Evolutionary conservation across 768 basidiomycete genomes (phyloP).

Genomic region (Thelephora ganbajun): DNA sequence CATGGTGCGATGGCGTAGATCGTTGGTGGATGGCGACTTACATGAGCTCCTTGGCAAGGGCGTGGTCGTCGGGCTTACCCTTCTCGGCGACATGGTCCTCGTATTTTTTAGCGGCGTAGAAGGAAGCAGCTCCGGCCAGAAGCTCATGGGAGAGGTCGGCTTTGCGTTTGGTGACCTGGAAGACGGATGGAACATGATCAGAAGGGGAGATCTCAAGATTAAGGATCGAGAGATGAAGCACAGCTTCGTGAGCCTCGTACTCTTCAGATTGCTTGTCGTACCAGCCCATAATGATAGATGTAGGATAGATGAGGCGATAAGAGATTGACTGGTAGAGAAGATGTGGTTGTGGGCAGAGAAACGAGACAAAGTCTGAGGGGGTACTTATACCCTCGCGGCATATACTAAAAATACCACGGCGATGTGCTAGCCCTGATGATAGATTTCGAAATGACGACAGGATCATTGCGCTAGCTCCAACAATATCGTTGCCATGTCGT

Average conservation of each 20-base stretch:
- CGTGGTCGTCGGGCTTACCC: conserved; percentile 37
- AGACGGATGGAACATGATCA: conserved; percentile 2
- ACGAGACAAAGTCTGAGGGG: no score
- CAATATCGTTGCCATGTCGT: no score
- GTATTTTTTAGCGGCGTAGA: conserved; percentile 56
- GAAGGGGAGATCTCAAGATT: not conserved
- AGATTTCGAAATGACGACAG: no score
- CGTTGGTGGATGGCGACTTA: conserved; percentile 7
- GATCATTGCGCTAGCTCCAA: no score
- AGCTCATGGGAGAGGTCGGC: conserved; percentile 50
- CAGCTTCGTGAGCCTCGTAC: conserved; percentile 27
- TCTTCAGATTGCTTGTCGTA: conserved; percentile 27
- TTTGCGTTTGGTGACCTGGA: conserved; percentile 38
- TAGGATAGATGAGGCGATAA: conserved; percentile 7
- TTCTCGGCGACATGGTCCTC: conserved; percentile 35
- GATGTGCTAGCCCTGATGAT: no score
- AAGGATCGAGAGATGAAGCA: conserved; percentile 10
- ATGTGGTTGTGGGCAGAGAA: not conserved
- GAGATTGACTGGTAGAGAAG: conserved; percentile 9
- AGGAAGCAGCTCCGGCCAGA: conserved; percentile 53
- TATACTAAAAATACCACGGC: no score
- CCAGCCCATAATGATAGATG: conserved; percentile 25
- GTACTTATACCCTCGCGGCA: no score
- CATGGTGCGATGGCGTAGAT: not conserved
- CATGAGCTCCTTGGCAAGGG: conserved; percentile 43